These are phyloP conservation scores for Blastobotrys elegans DNA, from an alignment of 1,139 yeast species.

Conservation along the genomic window DNA sequence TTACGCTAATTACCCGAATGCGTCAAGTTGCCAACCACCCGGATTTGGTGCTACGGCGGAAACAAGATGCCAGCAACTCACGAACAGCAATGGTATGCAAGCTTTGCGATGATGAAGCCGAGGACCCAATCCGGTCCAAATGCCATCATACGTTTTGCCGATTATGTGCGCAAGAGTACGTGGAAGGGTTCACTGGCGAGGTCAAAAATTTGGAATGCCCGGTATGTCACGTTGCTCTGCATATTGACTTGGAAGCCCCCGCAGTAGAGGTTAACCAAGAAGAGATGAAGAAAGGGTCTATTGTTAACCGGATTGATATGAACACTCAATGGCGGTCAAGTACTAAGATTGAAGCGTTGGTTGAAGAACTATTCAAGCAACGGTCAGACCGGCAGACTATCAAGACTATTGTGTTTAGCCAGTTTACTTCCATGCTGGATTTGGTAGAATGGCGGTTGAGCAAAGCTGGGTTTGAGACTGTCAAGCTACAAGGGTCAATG, in stretches of 20 bases:
- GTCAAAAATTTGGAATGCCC: constrained; percentile 74
- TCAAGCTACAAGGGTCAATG: constrained; percentile 93
- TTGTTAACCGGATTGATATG: constrained; percentile 83
- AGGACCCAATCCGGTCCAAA: constrained; percentile 90
- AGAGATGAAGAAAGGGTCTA: constrained; percentile 68
- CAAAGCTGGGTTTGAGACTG: constrained; percentile 91
- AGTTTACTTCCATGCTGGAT: constrained; percentile 94
- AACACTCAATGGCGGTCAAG: constrained; percentile 88
- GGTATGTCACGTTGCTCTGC: constrained; percentile 87
- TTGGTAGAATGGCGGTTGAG: constrained; percentile 91
- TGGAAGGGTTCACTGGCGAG: constrained; percentile 72
- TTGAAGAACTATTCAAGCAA: constrained; percentile 82
- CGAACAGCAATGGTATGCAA: constrained; percentile 79
- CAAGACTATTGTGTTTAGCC: constrained; percentile 93
- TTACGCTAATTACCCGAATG: constrained; percentile 93
- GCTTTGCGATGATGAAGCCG: constrained; percentile 95
- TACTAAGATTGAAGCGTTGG: constrained; percentile 92
- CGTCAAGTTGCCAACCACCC: constrained; percentile 98
- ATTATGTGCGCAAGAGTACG: constrained; percentile 83
- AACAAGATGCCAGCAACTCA: constrained; percentile 29
- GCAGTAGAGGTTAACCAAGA: constrained; percentile 69
- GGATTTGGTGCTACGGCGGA: constrained; percentile 78
- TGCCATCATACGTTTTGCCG: constrained; percentile 94
- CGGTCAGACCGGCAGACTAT: constrained; percentile 80
- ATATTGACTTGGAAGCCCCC: constrained; percentile 86